Base-by-base conservation (phyloP, 2,329 filamentous ascomycete species). In the Coniosporium tulheliwenetii region DNA sequence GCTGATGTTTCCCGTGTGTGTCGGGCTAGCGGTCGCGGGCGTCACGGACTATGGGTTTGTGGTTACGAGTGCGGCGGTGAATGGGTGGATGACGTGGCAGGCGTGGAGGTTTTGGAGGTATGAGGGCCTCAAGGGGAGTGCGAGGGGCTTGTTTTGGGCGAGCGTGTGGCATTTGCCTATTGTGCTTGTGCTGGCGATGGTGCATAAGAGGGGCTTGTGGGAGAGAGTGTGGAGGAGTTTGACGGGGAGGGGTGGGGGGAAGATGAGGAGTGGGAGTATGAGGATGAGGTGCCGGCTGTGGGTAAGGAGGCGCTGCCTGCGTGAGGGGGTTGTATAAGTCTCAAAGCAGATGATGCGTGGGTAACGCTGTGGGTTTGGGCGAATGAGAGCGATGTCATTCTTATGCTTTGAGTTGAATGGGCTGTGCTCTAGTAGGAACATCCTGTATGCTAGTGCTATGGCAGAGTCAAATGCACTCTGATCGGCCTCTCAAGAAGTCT, bases 141-240 rank as follows among this genome's bases (percentile, higher is more conserved):
- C 91, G 2, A 73, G 85, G 42, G 79, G 81, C 0, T 61, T 98
- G 40, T 98, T 98, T 60, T 98, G 91, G 91, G 87, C 91, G 1
- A 94, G 85, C 58, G 85, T 98, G 8, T 96, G 89, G 91, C 87
- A 95, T 63, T 60, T 98, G 38, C 91, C 91, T 0, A 81, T 81
- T 19, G 72, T 96, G 35, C 77, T 98, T 69, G 85, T 95, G 37
- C 66, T 95, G 45, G 89, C 86, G 2, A 79, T 96, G 60, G 74
- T 82, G 41, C 85, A 93, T 61, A 98, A 98, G 72, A 93, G 86
- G 64, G 89, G 87, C 0, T 71, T 94, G 62, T 91, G 85, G 85
- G 73, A 77, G 47, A 72, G 86, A 12, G 75, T 89, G n/a, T 89
- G 81, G 77, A 73, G 69, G 42, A 74, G 75, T 42, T 62, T 83